Evolutionary conservation across 192 early-diverging fungal genomes (phyloP).

Genomic region (Jimgerdemannia flammicorona): DNA sequence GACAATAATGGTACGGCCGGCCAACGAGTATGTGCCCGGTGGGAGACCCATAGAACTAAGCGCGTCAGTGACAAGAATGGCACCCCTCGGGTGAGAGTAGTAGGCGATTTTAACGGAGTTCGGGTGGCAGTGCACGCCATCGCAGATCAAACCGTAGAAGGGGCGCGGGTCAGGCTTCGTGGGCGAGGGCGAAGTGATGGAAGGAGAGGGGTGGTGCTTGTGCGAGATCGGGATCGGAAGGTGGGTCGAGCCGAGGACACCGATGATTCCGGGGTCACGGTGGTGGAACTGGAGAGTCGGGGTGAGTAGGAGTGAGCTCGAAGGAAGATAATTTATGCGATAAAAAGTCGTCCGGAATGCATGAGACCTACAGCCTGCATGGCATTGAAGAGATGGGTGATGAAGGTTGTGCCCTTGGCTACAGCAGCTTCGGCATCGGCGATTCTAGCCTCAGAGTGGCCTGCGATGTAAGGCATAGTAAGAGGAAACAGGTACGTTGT

Average conservation of each 20-base stretch:
- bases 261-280: constrained; percentile 74
- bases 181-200: constrained; percentile 7
- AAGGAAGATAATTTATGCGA: neutral
- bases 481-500: neutral
- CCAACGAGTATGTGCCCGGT: constrained; percentile 62
- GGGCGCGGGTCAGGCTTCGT: constrained; percentile 47
- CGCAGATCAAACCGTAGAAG: constrained; percentile 78
- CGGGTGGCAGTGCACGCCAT: constrained; percentile 74
- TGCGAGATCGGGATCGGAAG: constrained; percentile 5
- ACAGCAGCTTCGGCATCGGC: constrained; percentile 54
- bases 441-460: constrained; percentile 60
- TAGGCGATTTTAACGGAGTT: constrained; percentile 76
- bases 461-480: neutral
- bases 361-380: constrained; percentile 48
- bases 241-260: constrained; percentile 53
- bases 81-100: constrained; percentile 67
- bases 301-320: neutral
- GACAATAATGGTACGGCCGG: constrained; percentile 62
- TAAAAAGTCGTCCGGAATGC: too few species aligned
- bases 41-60: constrained; percentile 68
- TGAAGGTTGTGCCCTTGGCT: constrained; percentile 55
- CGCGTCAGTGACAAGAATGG: constrained; percentile 73
- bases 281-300: constrained; percentile 55
- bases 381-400: constrained; percentile 80
- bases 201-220: constrained; percentile 12